phyloP scores from a whole-genome alignment of 805 yeast genomes.

The Cyberlindnera mississippiensis region DNA sequence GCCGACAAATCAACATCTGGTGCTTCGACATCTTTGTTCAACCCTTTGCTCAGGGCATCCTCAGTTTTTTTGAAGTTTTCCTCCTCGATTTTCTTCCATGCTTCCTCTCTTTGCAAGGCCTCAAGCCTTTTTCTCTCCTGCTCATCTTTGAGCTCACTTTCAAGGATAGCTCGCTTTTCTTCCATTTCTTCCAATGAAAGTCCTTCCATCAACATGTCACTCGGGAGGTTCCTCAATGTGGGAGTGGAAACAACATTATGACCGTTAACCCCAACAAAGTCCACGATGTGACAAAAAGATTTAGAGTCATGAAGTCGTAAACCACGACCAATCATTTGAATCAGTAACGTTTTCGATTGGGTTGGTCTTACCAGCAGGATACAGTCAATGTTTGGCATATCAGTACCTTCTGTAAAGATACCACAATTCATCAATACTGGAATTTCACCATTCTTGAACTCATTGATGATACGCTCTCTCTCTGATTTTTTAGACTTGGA shows the following conservation, averaged over 20 bases:
- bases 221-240: constrained; percentile 37
- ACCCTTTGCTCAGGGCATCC: background rate
- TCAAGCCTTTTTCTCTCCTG: constrained; percentile 3
- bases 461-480: constrained; percentile 48
- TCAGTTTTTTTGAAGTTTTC: constrained; percentile 1
- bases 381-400: constrained; percentile 84
- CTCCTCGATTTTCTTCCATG: constrained; percentile 7
- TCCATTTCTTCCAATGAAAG: constrained; percentile 32
- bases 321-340: constrained; percentile 93
- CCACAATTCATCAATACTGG: constrained; percentile 83
- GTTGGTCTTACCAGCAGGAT: constrained; percentile 80
- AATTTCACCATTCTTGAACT: constrained; percentile 58
- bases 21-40: background rate
- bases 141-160: constrained; percentile 15
- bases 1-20: constrained; percentile 5
- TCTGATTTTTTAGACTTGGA: constrained; percentile 54
- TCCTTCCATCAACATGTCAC: constrained; percentile 26
- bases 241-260: constrained; percentile 56
- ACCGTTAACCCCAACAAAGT: constrained; percentile 63
- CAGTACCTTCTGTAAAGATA: constrained; percentile 93
- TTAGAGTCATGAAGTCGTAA: constrained; percentile 62
- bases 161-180: constrained; percentile 21
- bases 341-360: constrained; percentile 60
- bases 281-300: constrained; percentile 66
- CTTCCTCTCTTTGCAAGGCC: constrained; percentile 5